These are phyloP conservation scores for Globisporangium middletonii DNA, from an alignment of 352 stramenopile genomes.

Conservation along the genomic window DNA sequence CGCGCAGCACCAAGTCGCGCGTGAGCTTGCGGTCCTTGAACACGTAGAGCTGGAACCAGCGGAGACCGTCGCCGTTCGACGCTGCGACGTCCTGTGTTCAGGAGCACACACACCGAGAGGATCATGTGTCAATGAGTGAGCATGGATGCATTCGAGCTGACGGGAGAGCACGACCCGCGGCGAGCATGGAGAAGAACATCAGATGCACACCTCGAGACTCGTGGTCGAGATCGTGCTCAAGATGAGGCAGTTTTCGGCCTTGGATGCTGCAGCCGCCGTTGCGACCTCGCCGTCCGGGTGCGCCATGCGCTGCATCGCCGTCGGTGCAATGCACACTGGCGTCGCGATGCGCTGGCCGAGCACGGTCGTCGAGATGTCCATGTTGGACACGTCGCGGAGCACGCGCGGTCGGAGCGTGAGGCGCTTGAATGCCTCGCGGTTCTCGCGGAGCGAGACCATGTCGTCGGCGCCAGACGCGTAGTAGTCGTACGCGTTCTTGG, in stretches of 20 bases:
- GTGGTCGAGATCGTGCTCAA: slow-evolving; percentile 92
- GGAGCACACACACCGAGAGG: no score
- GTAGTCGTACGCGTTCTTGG: slow-evolving; percentile 91
- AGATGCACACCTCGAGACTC: slow-evolving; percentile 61
- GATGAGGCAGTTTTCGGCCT: slow-evolving; percentile 88
- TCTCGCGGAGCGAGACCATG: slow-evolving; percentile 77
- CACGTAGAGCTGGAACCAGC: slow-evolving; percentile 97
- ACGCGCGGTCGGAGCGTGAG: slow-evolving; percentile 94
- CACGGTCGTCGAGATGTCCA: slow-evolving; percentile 89
- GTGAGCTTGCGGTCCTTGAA: slow-evolving; percentile 92
- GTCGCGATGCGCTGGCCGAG: slow-evolving; percentile 88
- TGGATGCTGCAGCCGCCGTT: slow-evolving; percentile 72
- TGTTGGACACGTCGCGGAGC: slow-evolving; percentile 90
- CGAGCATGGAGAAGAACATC: neutral
- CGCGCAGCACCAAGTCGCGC: slow-evolving; percentile 83
- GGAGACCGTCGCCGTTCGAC: slow-evolving; percentile 71
- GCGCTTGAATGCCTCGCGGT: slow-evolving; percentile 88
- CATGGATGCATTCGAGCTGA: neutral
- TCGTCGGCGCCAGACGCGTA: slow-evolving; percentile 92
- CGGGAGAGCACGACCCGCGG: neutral
- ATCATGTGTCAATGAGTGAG: neutral
- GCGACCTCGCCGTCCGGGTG: slow-evolving; percentile 92
- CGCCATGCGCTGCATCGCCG: slow-evolving; percentile 93
- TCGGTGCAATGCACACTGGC: slow-evolving; percentile 91
- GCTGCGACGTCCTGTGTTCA: slow-evolving; percentile 34